Evolutionary conservation across 202 grass and related monocot genomes (phyloP).

Genomic region (Saccharum hybrid): DNA sequence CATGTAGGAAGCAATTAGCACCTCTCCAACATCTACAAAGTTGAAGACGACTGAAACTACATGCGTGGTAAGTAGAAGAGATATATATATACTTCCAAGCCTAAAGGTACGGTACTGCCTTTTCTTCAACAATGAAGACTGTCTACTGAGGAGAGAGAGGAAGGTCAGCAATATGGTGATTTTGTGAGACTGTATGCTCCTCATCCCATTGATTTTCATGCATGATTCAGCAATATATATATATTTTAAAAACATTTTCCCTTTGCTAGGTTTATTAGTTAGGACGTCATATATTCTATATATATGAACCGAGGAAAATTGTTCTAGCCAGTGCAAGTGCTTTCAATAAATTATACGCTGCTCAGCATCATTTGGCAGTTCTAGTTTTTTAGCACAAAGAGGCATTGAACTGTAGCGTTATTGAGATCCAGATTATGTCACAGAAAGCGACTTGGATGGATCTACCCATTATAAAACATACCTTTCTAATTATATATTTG

Average conservation of each 20-base stretch:
- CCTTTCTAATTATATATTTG: too few relatives aligned
- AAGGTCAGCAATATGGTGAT: too few relatives aligned
- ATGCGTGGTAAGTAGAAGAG: too few relatives aligned
- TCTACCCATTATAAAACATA: too few relatives aligned
- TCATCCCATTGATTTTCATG: not conserved
- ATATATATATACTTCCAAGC: too few relatives aligned
- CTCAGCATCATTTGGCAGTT: not conserved
- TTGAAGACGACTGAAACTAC: not conserved
- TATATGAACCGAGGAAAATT: not conserved
- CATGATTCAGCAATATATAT: not conserved
- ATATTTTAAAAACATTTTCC: not conserved
- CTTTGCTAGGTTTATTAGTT: not conserved
- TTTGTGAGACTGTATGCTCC: not conserved
- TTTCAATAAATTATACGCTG: not conserved
- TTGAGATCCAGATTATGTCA: not conserved
- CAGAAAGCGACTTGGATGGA: too few relatives aligned
- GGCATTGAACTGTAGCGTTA: too few relatives aligned
- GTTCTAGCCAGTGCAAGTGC: slow-evolving; percentile 1
- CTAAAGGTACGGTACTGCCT: not conserved
- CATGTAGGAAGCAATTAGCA: not conserved
- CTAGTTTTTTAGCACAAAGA: not conserved
- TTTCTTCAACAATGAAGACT: not conserved
- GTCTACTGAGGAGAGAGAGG: too few relatives aligned
- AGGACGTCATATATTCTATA: not conserved
- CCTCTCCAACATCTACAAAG: slow-evolving; percentile 4